phyloP scores from a whole-genome alignment of 495 filamentous ascomycete species.

The Penicillium lagena region DNA sequence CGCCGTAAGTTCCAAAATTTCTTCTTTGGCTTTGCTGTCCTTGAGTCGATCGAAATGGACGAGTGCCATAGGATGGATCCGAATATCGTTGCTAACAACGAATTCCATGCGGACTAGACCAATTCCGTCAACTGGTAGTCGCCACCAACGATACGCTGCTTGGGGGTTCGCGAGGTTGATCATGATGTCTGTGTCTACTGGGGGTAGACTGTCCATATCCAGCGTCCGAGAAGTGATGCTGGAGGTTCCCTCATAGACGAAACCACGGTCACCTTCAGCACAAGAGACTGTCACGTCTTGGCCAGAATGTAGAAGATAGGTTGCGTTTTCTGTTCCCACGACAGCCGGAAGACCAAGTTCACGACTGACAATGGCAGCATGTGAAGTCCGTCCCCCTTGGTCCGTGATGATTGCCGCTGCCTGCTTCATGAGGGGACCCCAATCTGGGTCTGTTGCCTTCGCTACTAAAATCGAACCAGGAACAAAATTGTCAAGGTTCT shows the following conservation, averaged over 20 bases:
- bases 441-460: conserved; percentile 27
- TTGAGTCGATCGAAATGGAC: conserved; percentile 21
- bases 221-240: conserved; percentile 18
- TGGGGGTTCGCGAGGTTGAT: conserved; percentile 25
- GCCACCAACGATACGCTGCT: conserved; percentile 24
- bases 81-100: conserved; percentile 11
- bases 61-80: conserved; percentile 25
- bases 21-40: conserved; percentile 13
- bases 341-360: conserved; percentile 29
- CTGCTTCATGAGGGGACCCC: conserved; percentile 32
- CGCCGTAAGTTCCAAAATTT: conserved; percentile 20
- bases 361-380: conserved; percentile 34
- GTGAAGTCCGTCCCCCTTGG: conserved; percentile 33
- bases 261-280: conserved; percentile 28
- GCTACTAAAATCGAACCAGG: conserved; percentile 25
- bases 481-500: conserved; percentile 24
- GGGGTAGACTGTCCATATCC: conserved; percentile 11
- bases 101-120: conserved; percentile 16
- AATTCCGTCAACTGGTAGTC: conserved; percentile 11
- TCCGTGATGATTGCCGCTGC: conserved; percentile 29
- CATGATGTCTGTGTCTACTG: conserved; percentile 14
- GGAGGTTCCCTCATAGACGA: conserved; percentile 26
- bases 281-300: conserved; percentile 32
- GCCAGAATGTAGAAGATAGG: conserved; percentile 26
- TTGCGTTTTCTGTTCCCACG: conserved; percentile 24